Evolutionary conservation across 2,329 filamentous ascomycete genomes (phyloP), one percentile per base, ranked within the genome.

Genomic region (Sporothrix brunneoviolacea): DNA sequence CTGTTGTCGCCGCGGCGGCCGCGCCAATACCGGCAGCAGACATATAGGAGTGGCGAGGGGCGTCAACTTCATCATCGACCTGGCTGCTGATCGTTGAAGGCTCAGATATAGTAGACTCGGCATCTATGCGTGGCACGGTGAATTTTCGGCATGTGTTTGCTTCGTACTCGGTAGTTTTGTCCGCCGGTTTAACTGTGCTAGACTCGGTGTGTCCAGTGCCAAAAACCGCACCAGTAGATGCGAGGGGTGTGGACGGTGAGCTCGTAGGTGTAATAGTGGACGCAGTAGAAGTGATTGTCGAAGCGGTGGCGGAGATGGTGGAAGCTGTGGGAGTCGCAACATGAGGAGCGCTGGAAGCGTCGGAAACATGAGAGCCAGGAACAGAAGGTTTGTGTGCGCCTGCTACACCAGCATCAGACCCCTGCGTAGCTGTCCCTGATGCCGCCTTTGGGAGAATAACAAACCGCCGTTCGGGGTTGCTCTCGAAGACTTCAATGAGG

Each of bases 401-500:
- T 16, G 13, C 10, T 19, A 15, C 9, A 4, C 32, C 9, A 35
- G 56, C 57, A 6, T 61, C 45, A 4, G 60, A 24, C 15, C 24
- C n/a, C 9, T n/a, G 13, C 4, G 33, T 21, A 13, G 13, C 38
- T 16, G 45, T 10, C 5, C 39, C 44, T 16, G 35, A 19, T 12
- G 58, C 58, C 12, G 60, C 54, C 33, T 66, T 66, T 13, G 66
- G 66, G 35, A 85, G 66, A 33, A 84, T 66, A 8, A 86, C 79
- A 58, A 84, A 88, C 35, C 83, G 77, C 33, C 80, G 75, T 62
- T 88, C 84, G 4, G 75, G 73, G 57, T 80, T 81, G 59, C 74
- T 63, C 44, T 80, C 74, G 57, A 72, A 69, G 47, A 86, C 77
- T 50, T 84, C 80, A 50, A 84, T 67, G 21, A 91, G 70, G 43